Evolutionary conservation across 176 grass and related monocot genomes (phyloP).

Genomic region (Canna indica): DNA sequence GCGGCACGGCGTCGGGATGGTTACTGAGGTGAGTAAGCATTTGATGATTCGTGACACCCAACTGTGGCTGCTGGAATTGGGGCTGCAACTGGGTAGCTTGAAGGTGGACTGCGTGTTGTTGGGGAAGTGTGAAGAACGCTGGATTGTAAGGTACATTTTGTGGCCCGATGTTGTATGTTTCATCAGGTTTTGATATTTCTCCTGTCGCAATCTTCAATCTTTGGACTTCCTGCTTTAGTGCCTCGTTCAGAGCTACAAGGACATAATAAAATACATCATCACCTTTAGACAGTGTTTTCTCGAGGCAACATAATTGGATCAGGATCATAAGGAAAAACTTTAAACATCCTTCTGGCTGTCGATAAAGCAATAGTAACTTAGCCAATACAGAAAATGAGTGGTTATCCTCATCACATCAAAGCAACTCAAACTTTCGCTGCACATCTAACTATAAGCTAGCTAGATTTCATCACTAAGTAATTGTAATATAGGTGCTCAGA

Average conservation of each 20-base stretch:
- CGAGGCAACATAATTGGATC: too few relatives aligned
- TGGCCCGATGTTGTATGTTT: constrained; percentile 64
- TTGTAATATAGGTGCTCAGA: too few relatives aligned
- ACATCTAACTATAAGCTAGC: too few relatives aligned
- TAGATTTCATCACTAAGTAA: too few relatives aligned
- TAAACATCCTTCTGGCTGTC: too few relatives aligned
- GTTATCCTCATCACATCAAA: too few relatives aligned
- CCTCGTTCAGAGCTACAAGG: constrained; percentile 80
- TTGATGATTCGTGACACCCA: constrained; percentile 49
- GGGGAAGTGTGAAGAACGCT: constrained; percentile 51
- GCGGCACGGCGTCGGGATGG: constrained; percentile 66
- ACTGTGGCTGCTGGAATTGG: constrained; percentile 48
- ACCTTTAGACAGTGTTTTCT: neutral
- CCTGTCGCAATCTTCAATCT: constrained; percentile 88
- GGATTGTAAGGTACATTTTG: constrained; percentile 54
- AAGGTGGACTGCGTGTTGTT: constrained; percentile 43
- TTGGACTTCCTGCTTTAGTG: constrained; percentile 83
- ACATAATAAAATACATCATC: neutral
- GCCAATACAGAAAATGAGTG: too few relatives aligned
- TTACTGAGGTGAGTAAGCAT: constrained; percentile 46
- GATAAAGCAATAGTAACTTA: too few relatives aligned
- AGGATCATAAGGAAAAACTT: too few relatives aligned
- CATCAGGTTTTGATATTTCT: constrained; percentile 51
- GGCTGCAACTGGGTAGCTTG: constrained; percentile 37
- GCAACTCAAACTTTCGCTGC: too few relatives aligned